phyloP scores from a whole-genome alignment of 2,329 filamentous ascomycete species.

The Raffaelea arxii region DNA sequence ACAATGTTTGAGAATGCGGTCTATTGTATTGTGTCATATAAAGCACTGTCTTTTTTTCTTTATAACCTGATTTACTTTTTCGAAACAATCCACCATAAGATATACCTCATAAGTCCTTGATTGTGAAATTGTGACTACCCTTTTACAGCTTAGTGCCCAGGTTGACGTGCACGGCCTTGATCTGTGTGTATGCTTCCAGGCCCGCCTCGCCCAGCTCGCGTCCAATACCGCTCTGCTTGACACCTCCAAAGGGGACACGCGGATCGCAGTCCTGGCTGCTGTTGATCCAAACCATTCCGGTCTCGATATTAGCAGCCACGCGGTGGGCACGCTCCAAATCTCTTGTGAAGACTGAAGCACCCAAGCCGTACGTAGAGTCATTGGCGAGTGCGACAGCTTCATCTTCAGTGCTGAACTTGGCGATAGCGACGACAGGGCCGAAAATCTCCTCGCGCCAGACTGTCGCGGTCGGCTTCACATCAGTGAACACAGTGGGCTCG shows the following conservation, averaged over 20 bases:
- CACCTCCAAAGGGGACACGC: constrained; percentile 39
- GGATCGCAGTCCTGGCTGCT: constrained; percentile 32
- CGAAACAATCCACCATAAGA: no score
- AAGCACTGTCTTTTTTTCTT: no score
- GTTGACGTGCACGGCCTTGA: constrained; percentile 25
- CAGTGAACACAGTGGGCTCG: constrained; percentile 23
- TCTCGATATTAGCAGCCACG: constrained; percentile 43
- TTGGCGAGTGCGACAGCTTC: constrained; percentile 25
- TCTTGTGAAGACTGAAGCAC: constrained; percentile 46
- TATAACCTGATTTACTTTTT: no score
- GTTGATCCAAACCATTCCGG: constrained; percentile 40
- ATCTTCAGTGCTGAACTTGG: constrained; percentile 23
- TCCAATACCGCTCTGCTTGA: constrained; percentile 25
- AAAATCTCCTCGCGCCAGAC: constrained; percentile 26
- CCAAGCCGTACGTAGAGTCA: constrained; percentile 46
- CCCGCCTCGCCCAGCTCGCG: constrained; percentile 24
- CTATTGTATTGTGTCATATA: no score
- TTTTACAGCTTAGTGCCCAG: constrained; percentile 13
- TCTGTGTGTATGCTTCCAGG: constrained; percentile 21
- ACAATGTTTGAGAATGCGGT: no score
- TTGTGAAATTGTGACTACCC: no score
- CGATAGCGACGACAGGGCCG: constrained; percentile 23
- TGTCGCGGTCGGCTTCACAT: constrained; percentile 23
- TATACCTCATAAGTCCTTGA: no score
- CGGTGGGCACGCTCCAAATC: constrained; percentile 36